phyloP scores from a whole-genome alignment of 2,329 filamentous ascomycete genomes.

The Ceratocystis eucalypticola region DNA sequence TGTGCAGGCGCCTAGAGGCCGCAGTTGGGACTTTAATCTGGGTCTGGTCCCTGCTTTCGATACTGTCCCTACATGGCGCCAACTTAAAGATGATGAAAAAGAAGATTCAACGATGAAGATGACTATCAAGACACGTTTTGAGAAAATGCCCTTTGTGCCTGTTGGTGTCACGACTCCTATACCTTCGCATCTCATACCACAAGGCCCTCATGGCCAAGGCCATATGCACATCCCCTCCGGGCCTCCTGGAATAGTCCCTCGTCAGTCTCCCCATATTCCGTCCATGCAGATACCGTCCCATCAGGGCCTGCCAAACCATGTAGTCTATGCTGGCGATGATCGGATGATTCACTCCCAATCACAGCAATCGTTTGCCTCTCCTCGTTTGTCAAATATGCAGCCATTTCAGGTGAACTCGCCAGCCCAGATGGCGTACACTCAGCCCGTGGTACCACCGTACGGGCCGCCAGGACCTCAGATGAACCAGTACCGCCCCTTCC shows the following conservation, averaged over 20 bases:
- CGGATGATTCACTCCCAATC: constrained; percentile 81
- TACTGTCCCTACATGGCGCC: constrained; percentile 74
- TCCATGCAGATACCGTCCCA: constrained; percentile 67
- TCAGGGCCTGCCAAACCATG: constrained; percentile 46
- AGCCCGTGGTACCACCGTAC: constrained; percentile 60
- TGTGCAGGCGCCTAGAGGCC: constrained; percentile 34
- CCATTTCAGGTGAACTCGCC: constrained; percentile 56
- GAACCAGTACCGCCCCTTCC: constrained; percentile 55
- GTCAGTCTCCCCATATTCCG: constrained; percentile 61
- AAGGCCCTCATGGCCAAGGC: constrained; percentile 66
- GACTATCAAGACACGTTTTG: constrained; percentile 69
- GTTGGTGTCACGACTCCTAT: constrained; percentile 49
- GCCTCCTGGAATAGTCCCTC: constrained; percentile 17
- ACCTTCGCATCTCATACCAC: constrained; percentile 54
- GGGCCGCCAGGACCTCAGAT: constrained; percentile 57
- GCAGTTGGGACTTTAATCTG: constrained; percentile 58
- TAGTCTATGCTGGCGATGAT: constrained; percentile 58
- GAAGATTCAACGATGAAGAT: constrained; percentile 47
- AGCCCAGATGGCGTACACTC: constrained; percentile 56
- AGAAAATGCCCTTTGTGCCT: constrained; percentile 41
- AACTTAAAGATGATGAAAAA: constrained; percentile 54
- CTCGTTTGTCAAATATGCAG: constrained; percentile 57
- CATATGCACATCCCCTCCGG: constrained; percentile 51
- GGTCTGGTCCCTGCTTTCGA: constrained; percentile 76
- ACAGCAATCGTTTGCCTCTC: constrained; percentile 73